Evolutionary conservation across 768 basidiomycete genomes (phyloP).

Genomic region (Psilocybe cyanescens): DNA sequence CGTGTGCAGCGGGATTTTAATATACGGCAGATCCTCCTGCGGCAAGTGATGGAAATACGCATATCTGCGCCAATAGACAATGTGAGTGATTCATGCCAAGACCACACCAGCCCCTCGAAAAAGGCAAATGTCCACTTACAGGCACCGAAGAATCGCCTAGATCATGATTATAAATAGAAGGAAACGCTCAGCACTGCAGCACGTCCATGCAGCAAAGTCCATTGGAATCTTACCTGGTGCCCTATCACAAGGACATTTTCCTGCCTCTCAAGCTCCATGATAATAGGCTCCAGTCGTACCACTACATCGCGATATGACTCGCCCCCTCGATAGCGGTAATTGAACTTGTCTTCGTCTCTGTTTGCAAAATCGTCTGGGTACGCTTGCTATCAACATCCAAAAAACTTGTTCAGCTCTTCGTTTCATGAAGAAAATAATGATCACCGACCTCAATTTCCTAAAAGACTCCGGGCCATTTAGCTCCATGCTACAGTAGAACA

Average conservation of each 20-base stretch:
- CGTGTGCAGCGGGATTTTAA: constrained; percentile 96
- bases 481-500: background rate
- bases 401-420: background rate
- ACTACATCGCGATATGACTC: constrained; percentile 99
- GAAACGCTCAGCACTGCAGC: background rate
- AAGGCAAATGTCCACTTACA: constrained; percentile 47
- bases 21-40: constrained; percentile 94
- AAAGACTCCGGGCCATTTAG: background rate
- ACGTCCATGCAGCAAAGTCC: constrained; percentile 1
- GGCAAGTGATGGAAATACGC: constrained; percentile 95
- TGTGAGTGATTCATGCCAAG: constrained; percentile 3
- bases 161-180: constrained; percentile 2
- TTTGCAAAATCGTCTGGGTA: constrained; percentile 99
- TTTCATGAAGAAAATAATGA: constrained; percentile 2
- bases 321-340: constrained; percentile 96
- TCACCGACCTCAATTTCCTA: constrained; percentile 84
- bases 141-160: constrained; percentile 78
- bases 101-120: background rate
- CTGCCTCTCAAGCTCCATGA: constrained; percentile 98
- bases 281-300: constrained; percentile 92
- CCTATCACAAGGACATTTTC: constrained; percentile 97
- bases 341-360: constrained; percentile 99
- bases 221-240: constrained; percentile 67
- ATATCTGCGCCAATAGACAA: constrained; percentile 58
- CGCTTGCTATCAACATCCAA: constrained; percentile 58